phyloP scores from a whole-genome alignment of 75 land plant species.

The Adiantum capillusveneris region DNA sequence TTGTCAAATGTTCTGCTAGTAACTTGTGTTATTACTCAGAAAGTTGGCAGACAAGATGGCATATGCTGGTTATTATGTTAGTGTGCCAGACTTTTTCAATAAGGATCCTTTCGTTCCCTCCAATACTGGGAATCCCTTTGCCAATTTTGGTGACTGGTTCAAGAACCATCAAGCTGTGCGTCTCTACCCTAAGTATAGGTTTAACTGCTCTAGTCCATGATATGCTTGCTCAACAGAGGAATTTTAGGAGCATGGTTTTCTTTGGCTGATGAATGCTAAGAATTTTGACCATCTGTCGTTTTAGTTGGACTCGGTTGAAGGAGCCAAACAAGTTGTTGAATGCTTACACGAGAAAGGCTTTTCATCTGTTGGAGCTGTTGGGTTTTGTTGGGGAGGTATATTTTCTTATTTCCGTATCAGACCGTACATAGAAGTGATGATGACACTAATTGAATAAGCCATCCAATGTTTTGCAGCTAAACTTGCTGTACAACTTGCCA shows the following conservation, averaged over 20 bases:
- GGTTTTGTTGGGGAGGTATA: conserved; percentile 38
- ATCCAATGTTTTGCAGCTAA: conserved; percentile 26
- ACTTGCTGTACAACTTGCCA: conserved; percentile 47
- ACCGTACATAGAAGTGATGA: not conserved
- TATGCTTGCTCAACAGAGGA: not conserved
- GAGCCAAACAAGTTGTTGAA: conserved; percentile 14
- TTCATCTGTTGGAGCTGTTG: conserved; percentile 15
- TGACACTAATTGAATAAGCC: no score
- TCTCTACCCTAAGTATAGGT: no score
- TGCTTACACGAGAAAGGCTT: conserved; percentile 16
- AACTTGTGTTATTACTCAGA: conserved; percentile 6
- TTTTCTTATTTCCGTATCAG: not conserved
- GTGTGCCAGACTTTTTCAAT: conserved; percentile 29
- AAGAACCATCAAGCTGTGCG: conserved; percentile 11
- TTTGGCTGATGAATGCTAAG: not conserved
- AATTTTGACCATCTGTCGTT: not conserved
- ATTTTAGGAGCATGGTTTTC: no score
- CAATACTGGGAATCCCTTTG: conserved; percentile 3
- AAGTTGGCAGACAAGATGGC: conserved; percentile 40
- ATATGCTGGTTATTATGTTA: conserved; percentile 17
- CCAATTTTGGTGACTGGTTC: conserved; percentile 10
- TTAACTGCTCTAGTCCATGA: no score
- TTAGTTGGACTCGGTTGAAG: conserved; percentile 9
- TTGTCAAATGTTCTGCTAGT: not conserved
- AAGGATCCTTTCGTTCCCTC: conserved; percentile 14